These are phyloP conservation scores for Pichia sp. DNA, from an alignment of 1,139 yeast species.

Conservation along the genomic window DNA sequence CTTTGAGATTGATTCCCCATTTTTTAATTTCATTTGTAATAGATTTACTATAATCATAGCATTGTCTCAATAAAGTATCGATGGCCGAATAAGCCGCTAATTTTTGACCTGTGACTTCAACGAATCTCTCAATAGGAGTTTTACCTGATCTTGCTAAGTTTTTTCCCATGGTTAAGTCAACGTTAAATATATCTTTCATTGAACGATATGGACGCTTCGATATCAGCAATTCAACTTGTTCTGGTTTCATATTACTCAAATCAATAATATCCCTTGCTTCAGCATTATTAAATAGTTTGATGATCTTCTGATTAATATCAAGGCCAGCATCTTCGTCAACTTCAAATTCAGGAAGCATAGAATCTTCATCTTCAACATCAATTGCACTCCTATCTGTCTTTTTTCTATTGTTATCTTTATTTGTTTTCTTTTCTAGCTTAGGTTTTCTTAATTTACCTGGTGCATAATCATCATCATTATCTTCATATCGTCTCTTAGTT, in stretches of 20 bases:
- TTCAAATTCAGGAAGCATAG: slow-evolving; percentile 40
- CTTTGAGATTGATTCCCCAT: slow-evolving; percentile 81
- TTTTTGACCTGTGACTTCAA: slow-evolving; percentile 63
- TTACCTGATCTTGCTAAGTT: slow-evolving; percentile 15
- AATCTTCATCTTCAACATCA: slow-evolving; percentile 20
- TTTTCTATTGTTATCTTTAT: neutral
- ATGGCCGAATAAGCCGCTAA: slow-evolving; percentile 90
- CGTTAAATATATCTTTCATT: slow-evolving; percentile 49
- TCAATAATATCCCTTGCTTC: slow-evolving; percentile 72
- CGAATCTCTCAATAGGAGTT: slow-evolving; percentile 43
- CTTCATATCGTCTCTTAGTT: slow-evolving; percentile 5
- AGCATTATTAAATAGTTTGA: slow-evolving; percentile 75
- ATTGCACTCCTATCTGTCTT: slow-evolving; percentile 16
- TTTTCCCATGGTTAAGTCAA: slow-evolving; percentile 37
- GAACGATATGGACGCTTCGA: slow-evolving; percentile 59
- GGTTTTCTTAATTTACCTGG: neutral
- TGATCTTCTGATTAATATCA: slow-evolving; percentile 59
- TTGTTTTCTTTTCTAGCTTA: neutral
- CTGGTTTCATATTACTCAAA: slow-evolving; percentile 64
- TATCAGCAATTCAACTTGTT: slow-evolving; percentile 57
- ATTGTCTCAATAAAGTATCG: slow-evolving; percentile 77
- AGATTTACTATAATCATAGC: slow-evolving; percentile 68
- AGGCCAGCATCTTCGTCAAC: slow-evolving; percentile 34
- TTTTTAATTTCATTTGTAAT: slow-evolving; percentile 66
- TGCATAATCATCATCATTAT: slow-evolving; percentile 11